Evolutionary conservation across 2,329 filamentous ascomycete species (phyloP).

Genomic region (Corniculantispora saksenae): DNA sequence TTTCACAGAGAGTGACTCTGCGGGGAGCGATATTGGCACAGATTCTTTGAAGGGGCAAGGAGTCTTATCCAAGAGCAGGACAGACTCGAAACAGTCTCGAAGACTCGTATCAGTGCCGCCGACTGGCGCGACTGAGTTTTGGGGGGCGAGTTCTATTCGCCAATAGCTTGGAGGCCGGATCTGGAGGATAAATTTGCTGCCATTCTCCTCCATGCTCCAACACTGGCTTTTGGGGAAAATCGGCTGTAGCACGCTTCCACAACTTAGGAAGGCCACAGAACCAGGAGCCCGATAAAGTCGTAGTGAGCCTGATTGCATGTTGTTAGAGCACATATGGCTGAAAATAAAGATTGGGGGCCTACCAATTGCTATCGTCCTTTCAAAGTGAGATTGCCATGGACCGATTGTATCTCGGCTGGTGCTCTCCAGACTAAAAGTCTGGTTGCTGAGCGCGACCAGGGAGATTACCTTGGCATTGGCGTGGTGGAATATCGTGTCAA

Average conservation of each 20-base stretch:
- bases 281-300: conserved; percentile 84
- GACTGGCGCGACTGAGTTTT: conserved; percentile 43
- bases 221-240: conserved; percentile 89
- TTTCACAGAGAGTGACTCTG: conserved; percentile 1
- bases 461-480: conserved; percentile 15
- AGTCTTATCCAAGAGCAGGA: conserved; percentile 85
- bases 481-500: conserved; percentile 6
- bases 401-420: conserved; percentile 60
- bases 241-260: conserved; percentile 78
- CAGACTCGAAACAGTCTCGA: conserved; percentile 70
- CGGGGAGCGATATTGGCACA: conserved; percentile 3
- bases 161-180: conserved; percentile 84
- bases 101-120: conserved; percentile 56
- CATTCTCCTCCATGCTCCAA: conserved; percentile 86
- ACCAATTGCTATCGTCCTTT: conserved; percentile 80
- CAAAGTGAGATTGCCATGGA: conserved; percentile 73
- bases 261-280: conserved; percentile 85
- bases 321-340: neutral
- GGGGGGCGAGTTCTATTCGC: conserved; percentile 79
- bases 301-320: conserved; percentile 59
- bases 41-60: conserved; percentile 72
- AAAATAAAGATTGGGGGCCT: conserved; percentile 26
- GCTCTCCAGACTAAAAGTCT: conserved; percentile 34
- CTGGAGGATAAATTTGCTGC: conserved; percentile 80
- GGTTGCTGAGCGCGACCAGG: conserved; percentile 19